Conservation (phyloP, 1,139 yeast genomes). For the Geotrichum fermentans region DNA sequence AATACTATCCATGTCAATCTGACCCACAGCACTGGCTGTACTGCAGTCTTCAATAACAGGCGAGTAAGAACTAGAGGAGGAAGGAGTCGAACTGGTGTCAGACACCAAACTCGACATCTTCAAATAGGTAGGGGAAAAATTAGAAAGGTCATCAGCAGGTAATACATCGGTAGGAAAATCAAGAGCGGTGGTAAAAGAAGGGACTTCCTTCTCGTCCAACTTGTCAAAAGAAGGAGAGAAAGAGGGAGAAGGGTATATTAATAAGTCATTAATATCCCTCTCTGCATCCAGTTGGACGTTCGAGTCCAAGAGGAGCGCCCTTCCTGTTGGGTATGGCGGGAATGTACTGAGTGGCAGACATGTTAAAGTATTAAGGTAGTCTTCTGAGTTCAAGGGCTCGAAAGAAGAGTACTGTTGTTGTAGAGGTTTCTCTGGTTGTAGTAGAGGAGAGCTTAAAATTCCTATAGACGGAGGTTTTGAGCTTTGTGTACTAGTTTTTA, state of each 20-base stretch:
- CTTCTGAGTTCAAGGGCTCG: slow-evolving; percentile 1
- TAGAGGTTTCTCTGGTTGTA: slow-evolving; percentile 9
- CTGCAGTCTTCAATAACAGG: slow-evolving; percentile 4
- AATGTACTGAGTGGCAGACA: neutral
- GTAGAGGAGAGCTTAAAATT: slow-evolving; percentile 5
- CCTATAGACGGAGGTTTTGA: neutral
- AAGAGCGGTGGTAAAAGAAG: neutral
- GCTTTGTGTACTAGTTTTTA: slow-evolving; percentile 6
- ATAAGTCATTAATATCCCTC: neutral
- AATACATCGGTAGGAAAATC: slow-evolving; percentile 11
- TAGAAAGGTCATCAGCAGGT: slow-evolving; percentile 3
- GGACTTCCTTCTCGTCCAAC: neutral
- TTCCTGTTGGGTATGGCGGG: neutral
- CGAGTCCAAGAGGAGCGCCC: neutral
- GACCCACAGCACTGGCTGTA: slow-evolving; percentile 1
- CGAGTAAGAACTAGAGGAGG: slow-evolving; percentile 1
- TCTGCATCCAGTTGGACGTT: neutral
- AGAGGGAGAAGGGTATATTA: neutral
- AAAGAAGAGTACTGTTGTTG: neutral
- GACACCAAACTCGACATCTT: neutral
- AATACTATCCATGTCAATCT: neutral
- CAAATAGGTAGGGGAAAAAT: slow-evolving; percentile 3
- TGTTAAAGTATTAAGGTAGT: neutral
- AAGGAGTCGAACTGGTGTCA: slow-evolving; percentile 2
- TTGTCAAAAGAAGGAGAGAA: neutral